Evolutionary conservation across 345 rosid species (phyloP).

Genomic region (Mangifera indica): DNA sequence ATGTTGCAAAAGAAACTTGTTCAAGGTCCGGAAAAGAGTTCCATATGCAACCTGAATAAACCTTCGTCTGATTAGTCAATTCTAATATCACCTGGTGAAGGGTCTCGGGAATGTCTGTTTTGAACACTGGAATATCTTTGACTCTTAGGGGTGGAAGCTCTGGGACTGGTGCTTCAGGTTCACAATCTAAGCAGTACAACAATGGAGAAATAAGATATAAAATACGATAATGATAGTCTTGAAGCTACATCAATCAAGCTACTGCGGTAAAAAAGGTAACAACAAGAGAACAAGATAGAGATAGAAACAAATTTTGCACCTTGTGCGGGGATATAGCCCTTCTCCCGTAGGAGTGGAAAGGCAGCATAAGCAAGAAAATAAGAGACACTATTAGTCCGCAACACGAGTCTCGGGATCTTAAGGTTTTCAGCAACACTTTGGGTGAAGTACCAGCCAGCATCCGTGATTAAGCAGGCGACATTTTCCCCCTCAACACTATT

Average conservation of each 20-base stretch:
- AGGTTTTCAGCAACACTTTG: constrained; percentile 28
- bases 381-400: constrained; percentile 25
- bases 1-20: constrained; percentile 10
- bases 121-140: constrained; percentile 38
- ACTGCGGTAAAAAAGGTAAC: not conserved
- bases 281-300: not conserved
- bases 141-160: constrained; percentile 39
- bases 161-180: constrained; percentile 21
- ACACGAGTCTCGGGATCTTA: constrained; percentile 26
- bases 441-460: constrained; percentile 33
- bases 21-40: constrained; percentile 40
- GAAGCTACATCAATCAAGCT: no score
- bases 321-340: constrained; percentile 31
- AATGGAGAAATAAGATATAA: not conserved
- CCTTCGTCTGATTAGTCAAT: constrained; percentile 18
- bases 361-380: constrained; percentile 32
- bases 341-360: constrained; percentile 25
- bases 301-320: constrained; percentile 12
- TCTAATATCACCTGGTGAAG: constrained; percentile 13
- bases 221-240: no score
- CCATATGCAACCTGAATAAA: constrained; percentile 34
- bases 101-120: constrained; percentile 23
- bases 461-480: constrained; percentile 35
- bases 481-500: constrained; percentile 20
- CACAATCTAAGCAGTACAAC: constrained; percentile 19